phyloP scores from a whole-genome alignment of 106 monocot genomes.

The Chionographis japonica region DNA sequence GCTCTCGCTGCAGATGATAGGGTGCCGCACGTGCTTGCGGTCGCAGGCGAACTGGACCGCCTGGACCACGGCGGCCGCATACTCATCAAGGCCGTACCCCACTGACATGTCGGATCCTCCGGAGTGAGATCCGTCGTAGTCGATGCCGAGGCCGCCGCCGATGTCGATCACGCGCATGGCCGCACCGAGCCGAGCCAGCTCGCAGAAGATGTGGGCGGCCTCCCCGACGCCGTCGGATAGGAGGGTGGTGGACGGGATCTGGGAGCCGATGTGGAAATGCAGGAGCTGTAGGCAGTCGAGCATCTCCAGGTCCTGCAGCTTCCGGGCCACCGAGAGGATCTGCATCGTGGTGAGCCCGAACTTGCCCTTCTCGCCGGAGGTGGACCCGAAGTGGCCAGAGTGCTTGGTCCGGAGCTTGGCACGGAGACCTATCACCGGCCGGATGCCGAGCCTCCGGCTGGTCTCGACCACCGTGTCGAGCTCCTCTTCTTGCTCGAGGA shows the following conservation, averaged over 20 bases:
- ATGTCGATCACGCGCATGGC: slow-evolving; percentile 68
- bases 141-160: slow-evolving; percentile 72
- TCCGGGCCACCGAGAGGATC: slow-evolving; percentile 54
- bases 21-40: slow-evolving; percentile 49
- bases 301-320: slow-evolving; percentile 45
- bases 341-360: slow-evolving; percentile 65
- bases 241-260: slow-evolving; percentile 59
- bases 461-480: slow-evolving; percentile 44
- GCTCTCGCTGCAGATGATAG: slow-evolving; percentile 78
- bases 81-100: slow-evolving; percentile 55
- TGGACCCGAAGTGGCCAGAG: slow-evolving; percentile 70
- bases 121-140: slow-evolving; percentile 65
- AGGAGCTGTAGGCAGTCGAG: slow-evolving; percentile 80
- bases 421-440: slow-evolving; percentile 69
- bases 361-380: slow-evolving; percentile 84
- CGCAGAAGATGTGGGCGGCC: slow-evolving; percentile 79
- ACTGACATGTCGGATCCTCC: slow-evolving; percentile 63
- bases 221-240: slow-evolving; percentile 54
- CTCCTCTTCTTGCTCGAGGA: slow-evolving; percentile 84
- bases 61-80: slow-evolving; percentile 46
- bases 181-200: slow-evolving; percentile 60
- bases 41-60: slow-evolving; percentile 44
- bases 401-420: slow-evolving; percentile 81
- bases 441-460: slow-evolving; percentile 42
- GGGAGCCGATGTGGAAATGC: slow-evolving; percentile 82